phyloP scores from a whole-genome alignment of 371 early-diverging fungal species.

The Mucor racemosus region DNA sequence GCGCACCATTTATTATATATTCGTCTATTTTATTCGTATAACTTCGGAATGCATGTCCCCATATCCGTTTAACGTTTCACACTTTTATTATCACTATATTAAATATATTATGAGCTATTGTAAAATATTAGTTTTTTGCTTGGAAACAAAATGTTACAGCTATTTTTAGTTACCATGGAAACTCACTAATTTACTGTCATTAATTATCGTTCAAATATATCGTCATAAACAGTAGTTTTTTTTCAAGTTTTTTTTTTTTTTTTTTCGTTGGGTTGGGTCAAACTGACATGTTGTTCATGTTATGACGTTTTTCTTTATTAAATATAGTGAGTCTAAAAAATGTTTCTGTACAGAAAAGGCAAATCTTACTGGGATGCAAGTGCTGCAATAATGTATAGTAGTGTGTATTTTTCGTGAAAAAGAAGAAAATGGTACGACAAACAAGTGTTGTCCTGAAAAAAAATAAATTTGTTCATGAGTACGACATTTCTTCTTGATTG shows the following conservation, averaged over 20 bases:
- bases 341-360: neutral
- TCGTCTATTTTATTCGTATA: neutral
- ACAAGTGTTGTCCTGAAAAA: neutral
- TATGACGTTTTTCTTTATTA: neutral
- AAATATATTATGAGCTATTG: constrained; percentile 1
- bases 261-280: neutral
- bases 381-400: neutral
- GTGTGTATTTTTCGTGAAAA: neutral
- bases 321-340: neutral
- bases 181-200: neutral
- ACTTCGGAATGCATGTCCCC: constrained; percentile 9
- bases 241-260: too few relatives aligned
- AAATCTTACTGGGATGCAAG: too few relatives aligned
- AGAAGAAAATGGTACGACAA: neutral
- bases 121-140: neutral
- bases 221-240: neutral
- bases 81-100: constrained; percentile 8
- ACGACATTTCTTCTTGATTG: neutral
- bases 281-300: neutral
- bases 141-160: neutral
- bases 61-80: constrained; percentile 14
- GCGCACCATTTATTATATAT: neutral
- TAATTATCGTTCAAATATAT: neutral
- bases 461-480: neutral
- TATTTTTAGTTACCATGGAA: neutral